These are phyloP conservation scores for Calendula officinalis DNA, from an alignment of 129 eudicot genomes.

Conservation along the genomic window DNA sequence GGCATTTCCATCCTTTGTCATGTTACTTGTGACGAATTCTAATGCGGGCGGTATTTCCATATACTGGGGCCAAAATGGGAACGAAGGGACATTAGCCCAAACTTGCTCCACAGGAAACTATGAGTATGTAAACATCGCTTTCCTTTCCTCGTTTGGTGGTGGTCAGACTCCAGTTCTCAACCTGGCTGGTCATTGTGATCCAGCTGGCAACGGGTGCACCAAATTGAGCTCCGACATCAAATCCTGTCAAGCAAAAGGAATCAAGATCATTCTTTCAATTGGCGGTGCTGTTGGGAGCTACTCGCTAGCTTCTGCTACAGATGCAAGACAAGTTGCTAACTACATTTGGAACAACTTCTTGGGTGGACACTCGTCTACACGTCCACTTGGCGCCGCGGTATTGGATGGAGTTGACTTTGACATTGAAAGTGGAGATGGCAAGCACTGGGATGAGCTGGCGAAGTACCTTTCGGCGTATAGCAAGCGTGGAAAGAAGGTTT, in stretches of 20 bases:
- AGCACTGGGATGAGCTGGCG: constrained; percentile 35
- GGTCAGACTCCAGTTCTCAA: constrained; percentile 34
- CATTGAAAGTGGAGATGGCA: constrained; percentile 35
- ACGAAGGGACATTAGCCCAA: constrained; percentile 36
- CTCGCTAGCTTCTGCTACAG: constrained; percentile 28
- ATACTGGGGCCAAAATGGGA: constrained; percentile 48
- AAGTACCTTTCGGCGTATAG: constrained; percentile 19
- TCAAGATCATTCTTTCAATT: constrained; percentile 38
- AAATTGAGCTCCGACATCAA: constrained; percentile 30
- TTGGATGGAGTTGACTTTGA: constrained; percentile 50
- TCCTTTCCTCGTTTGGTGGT: constrained; percentile 35
- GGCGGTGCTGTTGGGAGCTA: constrained; percentile 40
- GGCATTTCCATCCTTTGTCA: neutral
- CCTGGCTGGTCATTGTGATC: constrained; percentile 43
- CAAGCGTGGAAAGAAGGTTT: constrained; percentile 30
- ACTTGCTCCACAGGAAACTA: constrained; percentile 41
- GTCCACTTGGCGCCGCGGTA: constrained; percentile 43
- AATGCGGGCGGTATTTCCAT: constrained; percentile 37
- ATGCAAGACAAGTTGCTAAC: constrained; percentile 40
- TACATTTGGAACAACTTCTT: constrained; percentile 44
- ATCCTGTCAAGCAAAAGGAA: constrained; percentile 35
- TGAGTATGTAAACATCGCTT: constrained; percentile 37
- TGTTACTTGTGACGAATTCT: constrained; percentile 2
- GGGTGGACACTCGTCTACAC: constrained; percentile 35
- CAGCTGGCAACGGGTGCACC: constrained; percentile 24